phyloP scores from a whole-genome alignment of 352 stramenopile species.

The Globisporangium irregulare region DNA sequence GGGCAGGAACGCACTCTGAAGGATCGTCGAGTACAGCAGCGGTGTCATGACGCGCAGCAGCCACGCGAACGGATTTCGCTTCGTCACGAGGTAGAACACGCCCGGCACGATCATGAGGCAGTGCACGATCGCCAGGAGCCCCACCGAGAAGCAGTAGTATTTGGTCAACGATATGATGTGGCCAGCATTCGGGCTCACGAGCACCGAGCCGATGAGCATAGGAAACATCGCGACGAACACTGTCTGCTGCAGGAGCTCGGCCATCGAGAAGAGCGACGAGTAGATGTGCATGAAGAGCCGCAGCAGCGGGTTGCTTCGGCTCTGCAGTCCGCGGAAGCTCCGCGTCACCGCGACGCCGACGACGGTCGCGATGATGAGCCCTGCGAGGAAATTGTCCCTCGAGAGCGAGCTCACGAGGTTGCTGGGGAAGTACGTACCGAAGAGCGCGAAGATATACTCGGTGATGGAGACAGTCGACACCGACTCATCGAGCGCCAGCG shows the following conservation, averaged over 20 bases:
- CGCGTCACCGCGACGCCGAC: conserved; percentile 16
- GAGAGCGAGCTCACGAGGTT: conserved; percentile 47
- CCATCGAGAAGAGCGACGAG: conserved; percentile 49
- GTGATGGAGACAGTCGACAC: conserved; percentile 41
- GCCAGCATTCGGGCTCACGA: conserved; percentile 30
- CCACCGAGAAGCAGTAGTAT: conserved; percentile 35
- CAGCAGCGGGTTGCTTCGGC: conserved; percentile 53
- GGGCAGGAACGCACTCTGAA: conserved; percentile 45
- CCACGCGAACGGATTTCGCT: conserved; percentile 59
- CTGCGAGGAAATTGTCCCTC: conserved; percentile 39
- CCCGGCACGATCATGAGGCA: conserved; percentile 41
- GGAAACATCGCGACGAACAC: conserved; percentile 44
- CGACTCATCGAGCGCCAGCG: conserved; percentile 39
- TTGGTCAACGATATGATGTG: conserved; percentile 36
- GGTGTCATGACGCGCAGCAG: conserved; percentile 37
- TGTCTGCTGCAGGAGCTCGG: conserved; percentile 56
- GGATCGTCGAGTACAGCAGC: conserved; percentile 44
- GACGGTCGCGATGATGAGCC: conserved; percentile 43
- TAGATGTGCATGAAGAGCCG: conserved; percentile 61
- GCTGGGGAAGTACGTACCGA: conserved; percentile 42
- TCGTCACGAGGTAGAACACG: conserved; percentile 47
- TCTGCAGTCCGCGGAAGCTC: conserved; percentile 22
- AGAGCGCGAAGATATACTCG: conserved; percentile 41
- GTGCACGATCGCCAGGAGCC: conserved; percentile 31
- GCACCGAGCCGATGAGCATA: conserved; percentile 42